Conservation (phyloP, 192 early-diverging fungal genomes). For the Coemansia sp. region DNA sequence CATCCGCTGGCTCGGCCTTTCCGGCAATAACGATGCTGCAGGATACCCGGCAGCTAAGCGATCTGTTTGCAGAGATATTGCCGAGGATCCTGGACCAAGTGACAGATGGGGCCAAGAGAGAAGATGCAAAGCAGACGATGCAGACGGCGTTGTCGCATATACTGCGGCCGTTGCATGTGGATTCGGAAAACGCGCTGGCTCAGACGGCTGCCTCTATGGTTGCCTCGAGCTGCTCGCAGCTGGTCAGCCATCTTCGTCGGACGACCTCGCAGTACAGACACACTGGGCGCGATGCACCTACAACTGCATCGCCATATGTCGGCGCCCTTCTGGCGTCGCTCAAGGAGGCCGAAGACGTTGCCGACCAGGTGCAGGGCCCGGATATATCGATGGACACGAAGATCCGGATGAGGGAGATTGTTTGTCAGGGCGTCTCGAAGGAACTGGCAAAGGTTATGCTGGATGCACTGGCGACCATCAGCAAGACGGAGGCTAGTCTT, state of each 20-base stretch:
- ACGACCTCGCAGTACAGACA: slow-evolving; percentile 46
- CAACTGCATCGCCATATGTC: slow-evolving; percentile 24
- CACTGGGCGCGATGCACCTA: slow-evolving; percentile 36
- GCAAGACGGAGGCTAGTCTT: slow-evolving; percentile 49
- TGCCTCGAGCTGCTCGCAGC: slow-evolving; percentile 14
- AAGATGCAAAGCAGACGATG: not conserved
- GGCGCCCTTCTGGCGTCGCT: slow-evolving; percentile 21
- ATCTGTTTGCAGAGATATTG: not conserved
- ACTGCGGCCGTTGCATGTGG: slow-evolving; percentile 13
- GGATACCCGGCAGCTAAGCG: not conserved
- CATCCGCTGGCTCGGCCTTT: not conserved
- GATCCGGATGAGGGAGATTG: slow-evolving; percentile 10
- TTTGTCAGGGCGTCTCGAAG: slow-evolving; percentile 20
- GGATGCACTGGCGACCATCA: slow-evolving; percentile 41
- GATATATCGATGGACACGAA: not conserved
- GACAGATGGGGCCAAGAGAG: not conserved
- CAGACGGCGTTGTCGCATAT: slow-evolving; percentile 9
- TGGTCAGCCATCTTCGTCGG: slow-evolving; percentile 42
- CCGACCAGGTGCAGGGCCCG: not conserved
- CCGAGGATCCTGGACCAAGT: not conserved
- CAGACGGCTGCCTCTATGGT: slow-evolving; percentile 15
- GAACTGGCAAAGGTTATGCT: slow-evolving; percentile 20
- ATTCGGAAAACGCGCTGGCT: slow-evolving; percentile 4
- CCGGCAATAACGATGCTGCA: not conserved
- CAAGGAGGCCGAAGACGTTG: slow-evolving; percentile 5